These are phyloP conservation scores for Mycena haematopus DNA, from an alignment of 768 basidiomycete species.

Conservation along the genomic window DNA sequence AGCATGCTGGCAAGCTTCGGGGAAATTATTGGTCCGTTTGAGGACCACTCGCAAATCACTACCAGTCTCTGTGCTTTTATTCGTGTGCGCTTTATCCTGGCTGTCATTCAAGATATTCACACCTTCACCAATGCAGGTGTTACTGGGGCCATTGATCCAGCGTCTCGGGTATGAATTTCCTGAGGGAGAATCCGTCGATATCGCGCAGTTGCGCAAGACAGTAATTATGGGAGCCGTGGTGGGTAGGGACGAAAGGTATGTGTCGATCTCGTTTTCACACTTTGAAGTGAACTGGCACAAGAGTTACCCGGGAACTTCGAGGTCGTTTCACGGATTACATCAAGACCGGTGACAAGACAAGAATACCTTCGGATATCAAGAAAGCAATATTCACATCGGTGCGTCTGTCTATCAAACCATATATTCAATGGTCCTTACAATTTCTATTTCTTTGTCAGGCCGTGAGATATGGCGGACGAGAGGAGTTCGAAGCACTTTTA, in stretches of 20 bases:
- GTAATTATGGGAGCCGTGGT: slow-evolving; percentile 62
- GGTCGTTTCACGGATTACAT: slow-evolving; percentile 74
- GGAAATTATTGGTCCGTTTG: slow-evolving; percentile 65
- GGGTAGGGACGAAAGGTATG: slow-evolving; percentile 32
- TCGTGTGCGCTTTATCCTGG: slow-evolving; percentile 46
- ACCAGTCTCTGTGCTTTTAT: slow-evolving; percentile 64
- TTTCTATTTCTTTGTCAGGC: slow-evolving; percentile 48
- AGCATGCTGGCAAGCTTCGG: slow-evolving; percentile 63
- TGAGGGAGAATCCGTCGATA: slow-evolving; percentile 68
- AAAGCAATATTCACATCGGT: slow-evolving; percentile 54
- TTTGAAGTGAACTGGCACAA: slow-evolving; percentile 34
- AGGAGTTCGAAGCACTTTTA: slow-evolving; percentile 77
- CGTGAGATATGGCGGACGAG: slow-evolving; percentile 72
- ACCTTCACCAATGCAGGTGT: slow-evolving; percentile 42
- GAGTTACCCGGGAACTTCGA: slow-evolving; percentile 73
- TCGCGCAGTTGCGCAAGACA: slow-evolving; percentile 73
- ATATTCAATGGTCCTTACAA: slow-evolving; percentile 29
- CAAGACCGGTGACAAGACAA: slow-evolving; percentile 72
- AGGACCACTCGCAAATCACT: slow-evolving; percentile 70
- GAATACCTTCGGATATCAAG: slow-evolving; percentile 77
- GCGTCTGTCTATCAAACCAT: too few species aligned
- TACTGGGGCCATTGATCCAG: slow-evolving; percentile 81
- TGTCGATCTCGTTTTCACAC: neutral
- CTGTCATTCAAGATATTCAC: neutral
- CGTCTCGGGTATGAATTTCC: slow-evolving; percentile 80